Conservation (phyloP, 2,329 filamentous ascomycete species). For the Pseudocercospora vitis region DNA sequence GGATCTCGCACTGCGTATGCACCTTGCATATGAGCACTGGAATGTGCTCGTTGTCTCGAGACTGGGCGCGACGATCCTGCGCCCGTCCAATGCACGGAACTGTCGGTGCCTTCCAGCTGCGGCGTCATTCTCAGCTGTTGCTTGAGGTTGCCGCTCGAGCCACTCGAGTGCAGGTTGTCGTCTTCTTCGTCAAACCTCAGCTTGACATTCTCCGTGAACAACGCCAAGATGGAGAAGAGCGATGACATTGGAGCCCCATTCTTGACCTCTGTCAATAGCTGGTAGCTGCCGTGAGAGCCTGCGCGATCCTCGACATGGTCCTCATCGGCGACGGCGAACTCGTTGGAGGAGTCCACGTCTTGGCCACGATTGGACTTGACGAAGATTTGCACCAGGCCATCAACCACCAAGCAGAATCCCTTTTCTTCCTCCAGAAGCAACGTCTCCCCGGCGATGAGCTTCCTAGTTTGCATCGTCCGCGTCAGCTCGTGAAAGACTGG, state of each 20-base stretch:
- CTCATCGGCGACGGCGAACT: conserved; percentile 46
- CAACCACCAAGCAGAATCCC: conserved; percentile 94
- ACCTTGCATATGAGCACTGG: conserved; percentile 16
- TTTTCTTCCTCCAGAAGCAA: conserved; percentile 95
- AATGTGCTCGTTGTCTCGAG: conserved; percentile 31
- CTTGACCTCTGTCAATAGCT: conserved; percentile 92
- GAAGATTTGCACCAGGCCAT: conserved; percentile 95
- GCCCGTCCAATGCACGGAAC: conserved; percentile 27
- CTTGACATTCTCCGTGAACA: conserved; percentile 94
- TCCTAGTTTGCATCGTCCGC: conserved; percentile 95
- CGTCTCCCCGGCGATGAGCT: conserved; percentile 93
- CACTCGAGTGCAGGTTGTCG: conserved; percentile 40
- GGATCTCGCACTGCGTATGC: conserved; percentile 31
- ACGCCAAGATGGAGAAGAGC: conserved; percentile 90
- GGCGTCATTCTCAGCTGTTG: conserved; percentile 27
- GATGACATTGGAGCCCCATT: conserved; percentile 99
- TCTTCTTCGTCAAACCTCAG: conserved; percentile 70
- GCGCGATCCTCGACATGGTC: conserved; percentile 64
- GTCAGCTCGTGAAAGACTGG: conserved; percentile 98
- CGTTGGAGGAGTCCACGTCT: conserved; percentile 44
- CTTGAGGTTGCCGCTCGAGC: conserved; percentile 27
- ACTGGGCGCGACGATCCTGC: conserved; percentile 25
- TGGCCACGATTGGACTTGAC: conserved; percentile 75
- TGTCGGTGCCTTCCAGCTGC: conserved; percentile 27
- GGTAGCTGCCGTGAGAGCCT: conserved; percentile 78